Conservation (phyloP, 2,329 filamentous ascomycete species). For the Neofusicoccum umdonicola region DNA sequence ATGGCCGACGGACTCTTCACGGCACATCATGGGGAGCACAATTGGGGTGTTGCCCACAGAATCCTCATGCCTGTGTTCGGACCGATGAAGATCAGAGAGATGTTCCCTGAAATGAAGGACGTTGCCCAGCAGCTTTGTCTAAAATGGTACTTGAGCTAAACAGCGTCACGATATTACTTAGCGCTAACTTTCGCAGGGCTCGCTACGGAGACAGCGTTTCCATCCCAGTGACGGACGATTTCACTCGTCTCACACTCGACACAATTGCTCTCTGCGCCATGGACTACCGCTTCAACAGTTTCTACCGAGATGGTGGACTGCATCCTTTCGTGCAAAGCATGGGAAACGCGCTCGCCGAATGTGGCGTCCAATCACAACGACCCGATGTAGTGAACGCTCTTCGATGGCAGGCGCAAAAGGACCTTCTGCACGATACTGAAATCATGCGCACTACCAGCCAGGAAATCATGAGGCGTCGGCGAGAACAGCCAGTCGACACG, state of each 20-base stretch:
- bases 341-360: slow-evolving; percentile 36
- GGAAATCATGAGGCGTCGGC: slow-evolving; percentile 56
- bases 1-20: slow-evolving; percentile 43
- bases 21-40: slow-evolving; percentile 35
- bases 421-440: slow-evolving; percentile 55
- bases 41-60: slow-evolving; percentile 59
- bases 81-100: slow-evolving; percentile 63
- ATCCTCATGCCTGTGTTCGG: slow-evolving; percentile 68
- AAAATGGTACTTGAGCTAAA: slow-evolving; percentile 45
- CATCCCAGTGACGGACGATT: slow-evolving; percentile 38
- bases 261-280: slow-evolving; percentile 40
- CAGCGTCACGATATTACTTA: too few species aligned
- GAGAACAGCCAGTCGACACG: slow-evolving; percentile 53
- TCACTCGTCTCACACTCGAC: slow-evolving; percentile 38
- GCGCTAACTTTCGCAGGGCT: slow-evolving; percentile 44
- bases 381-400: slow-evolving; percentile 33
- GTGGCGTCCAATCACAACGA: slow-evolving; percentile 32
- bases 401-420: slow-evolving; percentile 36
- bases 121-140: slow-evolving; percentile 64
- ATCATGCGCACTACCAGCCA: slow-evolving; percentile 55
- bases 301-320: slow-evolving; percentile 32
- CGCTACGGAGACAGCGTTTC: slow-evolving; percentile 44
- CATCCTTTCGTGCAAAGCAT: slow-evolving; percentile 40
- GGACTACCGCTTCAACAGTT: slow-evolving; percentile 44
- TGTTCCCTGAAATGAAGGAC: slow-evolving; percentile 61